phyloP scores from a whole-genome alignment of 1,139 yeast species.

The Geotrichum restrictum region DNA sequence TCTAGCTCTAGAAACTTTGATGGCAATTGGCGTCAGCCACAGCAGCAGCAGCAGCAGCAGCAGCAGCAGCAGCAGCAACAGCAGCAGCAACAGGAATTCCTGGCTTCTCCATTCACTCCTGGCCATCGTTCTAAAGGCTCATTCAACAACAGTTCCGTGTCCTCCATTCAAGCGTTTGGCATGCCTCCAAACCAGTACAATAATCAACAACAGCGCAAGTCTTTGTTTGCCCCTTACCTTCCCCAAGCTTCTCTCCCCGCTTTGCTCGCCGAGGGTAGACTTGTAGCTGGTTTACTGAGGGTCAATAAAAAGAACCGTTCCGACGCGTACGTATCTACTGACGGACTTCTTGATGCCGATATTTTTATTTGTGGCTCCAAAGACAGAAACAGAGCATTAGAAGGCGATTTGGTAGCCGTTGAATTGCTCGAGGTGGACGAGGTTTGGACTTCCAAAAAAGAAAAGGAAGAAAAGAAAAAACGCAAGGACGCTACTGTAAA shows the following conservation, averaged over 20 bases:
- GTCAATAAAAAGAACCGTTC: slow-evolving; percentile 94
- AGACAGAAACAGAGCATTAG: slow-evolving; percentile 94
- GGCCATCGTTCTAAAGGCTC: slow-evolving; percentile 77
- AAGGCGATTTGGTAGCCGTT: slow-evolving; percentile 94
- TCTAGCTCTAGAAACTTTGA: slow-evolving; percentile 54
- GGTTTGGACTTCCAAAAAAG: slow-evolving; percentile 95
- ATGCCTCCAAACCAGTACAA: slow-evolving; percentile 33
- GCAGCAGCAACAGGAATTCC: slow-evolving; percentile 24
- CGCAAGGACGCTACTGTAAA: slow-evolving; percentile 57
- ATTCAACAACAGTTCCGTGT: slow-evolving; percentile 55
- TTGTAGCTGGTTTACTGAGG: slow-evolving; percentile 87
- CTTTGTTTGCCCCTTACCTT: slow-evolving; percentile 90
- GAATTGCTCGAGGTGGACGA: slow-evolving; percentile 92
- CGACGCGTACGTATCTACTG: slow-evolving; percentile 96
- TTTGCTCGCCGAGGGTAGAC: slow-evolving; percentile 79
- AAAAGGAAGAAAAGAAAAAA: slow-evolving; percentile 94
- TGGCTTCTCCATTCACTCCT: slow-evolving; percentile 55
- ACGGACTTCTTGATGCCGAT: slow-evolving; percentile 91
- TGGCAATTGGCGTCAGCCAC: slow-evolving; percentile 38
- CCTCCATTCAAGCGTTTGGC: slow-evolving; percentile 46
- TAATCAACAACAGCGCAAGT: slow-evolving; percentile 56
- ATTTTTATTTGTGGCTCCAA: slow-evolving; percentile 98
- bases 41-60: too few relatives aligned
- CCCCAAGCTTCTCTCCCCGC: slow-evolving; percentile 93
- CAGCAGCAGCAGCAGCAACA: slow-evolving; percentile 20